These are phyloP conservation scores for Brassica cretica DNA, from an alignment of 345 rosid genomes.

Conservation along the genomic window DNA sequence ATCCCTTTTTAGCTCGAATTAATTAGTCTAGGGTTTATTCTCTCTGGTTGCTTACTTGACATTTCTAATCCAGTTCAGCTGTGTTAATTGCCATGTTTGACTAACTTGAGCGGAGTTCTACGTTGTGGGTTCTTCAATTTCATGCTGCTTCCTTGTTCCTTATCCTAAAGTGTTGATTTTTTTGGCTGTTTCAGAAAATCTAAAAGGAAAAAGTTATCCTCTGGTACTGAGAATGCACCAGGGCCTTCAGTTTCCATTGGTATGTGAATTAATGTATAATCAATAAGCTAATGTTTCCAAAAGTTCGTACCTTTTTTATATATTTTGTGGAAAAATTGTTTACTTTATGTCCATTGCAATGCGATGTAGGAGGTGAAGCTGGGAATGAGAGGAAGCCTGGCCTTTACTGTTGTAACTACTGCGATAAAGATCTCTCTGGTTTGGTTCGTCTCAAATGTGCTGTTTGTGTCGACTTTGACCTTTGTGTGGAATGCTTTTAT, in stretches of 20 bases:
- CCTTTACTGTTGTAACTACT: conserved; percentile 84
- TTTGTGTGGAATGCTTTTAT: conserved; percentile 85
- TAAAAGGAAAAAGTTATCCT: conserved; percentile 58
- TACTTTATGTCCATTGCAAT: conserved; percentile 7
- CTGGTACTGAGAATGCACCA: conserved; percentile 44
- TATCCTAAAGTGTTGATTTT: conserved; percentile 8
- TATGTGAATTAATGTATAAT: background rate
- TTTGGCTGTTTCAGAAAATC: conserved; percentile 46
- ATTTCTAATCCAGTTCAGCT: conserved; percentile 9
- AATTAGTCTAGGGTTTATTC: background rate
- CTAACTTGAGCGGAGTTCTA: background rate
- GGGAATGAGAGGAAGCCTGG: conserved; percentile 52
- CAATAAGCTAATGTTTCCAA: background rate
- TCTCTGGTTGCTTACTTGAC: conserved; percentile 18
- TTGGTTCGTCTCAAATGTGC: conserved; percentile 86
- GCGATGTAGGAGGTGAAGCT: conserved; percentile 45
- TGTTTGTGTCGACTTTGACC: conserved; percentile 83
- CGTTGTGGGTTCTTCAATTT: conserved; percentile 3
- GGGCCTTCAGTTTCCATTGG: conserved; percentile 41
- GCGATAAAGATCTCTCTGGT: conserved; percentile 86
- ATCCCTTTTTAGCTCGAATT: background rate
- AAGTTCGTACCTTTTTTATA: background rate
- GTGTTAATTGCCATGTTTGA: conserved; percentile 13
- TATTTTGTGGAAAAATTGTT: background rate
- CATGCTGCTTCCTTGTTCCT: background rate